These are phyloP conservation scores for Plasmodium gonderi DNA, from an alignment of 169 alveolate species.

Conservation along the genomic window DNA sequence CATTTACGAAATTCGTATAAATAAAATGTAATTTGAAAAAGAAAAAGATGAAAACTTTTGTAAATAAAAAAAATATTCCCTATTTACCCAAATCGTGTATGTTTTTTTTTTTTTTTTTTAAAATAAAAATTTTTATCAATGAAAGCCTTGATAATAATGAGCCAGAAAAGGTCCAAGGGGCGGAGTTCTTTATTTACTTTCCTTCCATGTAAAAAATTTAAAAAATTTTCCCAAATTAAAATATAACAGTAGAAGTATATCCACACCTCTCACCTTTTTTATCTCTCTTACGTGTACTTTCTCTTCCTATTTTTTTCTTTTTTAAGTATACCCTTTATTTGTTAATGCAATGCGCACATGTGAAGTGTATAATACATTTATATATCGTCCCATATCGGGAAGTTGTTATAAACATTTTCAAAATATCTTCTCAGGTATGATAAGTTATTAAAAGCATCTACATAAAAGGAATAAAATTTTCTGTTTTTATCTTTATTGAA, in stretches of 20 bases:
- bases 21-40: not conserved
- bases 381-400: not conserved
- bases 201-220: not conserved
- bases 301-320: not conserved
- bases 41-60: not conserved
- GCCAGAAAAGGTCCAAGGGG: not conserved
- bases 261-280: not conserved
- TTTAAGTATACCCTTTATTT: not conserved
- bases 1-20: not conserved
- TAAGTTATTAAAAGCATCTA: conserved; percentile 7
- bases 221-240: not conserved
- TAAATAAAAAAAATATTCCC: not conserved
- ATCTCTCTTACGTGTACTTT: not conserved
- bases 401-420: not conserved
- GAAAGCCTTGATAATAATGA: not conserved
- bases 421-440: not conserved
- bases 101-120: no score
- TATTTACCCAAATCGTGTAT: not conserved
- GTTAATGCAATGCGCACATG: not conserved
- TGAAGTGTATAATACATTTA: not conserved
- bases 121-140: no score
- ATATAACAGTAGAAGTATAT: not conserved
- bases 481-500: conserved; percentile 5
- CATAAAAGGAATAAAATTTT: conserved; percentile 13
- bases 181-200: not conserved